Evolutionary conservation across 768 basidiomycete species (phyloP), one percentile per base, ranked within the genome.

Genomic region (Serendipita indica): DNA sequence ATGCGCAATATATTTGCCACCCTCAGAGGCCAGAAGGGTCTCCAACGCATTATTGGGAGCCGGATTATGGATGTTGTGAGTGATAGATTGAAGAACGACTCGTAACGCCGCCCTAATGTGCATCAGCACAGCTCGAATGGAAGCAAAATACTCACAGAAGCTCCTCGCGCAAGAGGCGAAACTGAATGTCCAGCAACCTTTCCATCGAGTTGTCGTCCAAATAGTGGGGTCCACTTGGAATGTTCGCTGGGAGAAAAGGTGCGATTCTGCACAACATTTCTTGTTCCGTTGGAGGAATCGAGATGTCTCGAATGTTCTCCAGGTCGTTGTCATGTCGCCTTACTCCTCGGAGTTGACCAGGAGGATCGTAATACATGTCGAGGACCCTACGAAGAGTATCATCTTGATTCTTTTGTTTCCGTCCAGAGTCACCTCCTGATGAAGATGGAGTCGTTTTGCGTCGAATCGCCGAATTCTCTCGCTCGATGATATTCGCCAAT

Each of bases 111-210:
- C 79, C 3, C 81, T 81, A 33, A 57, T 43, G 3, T 46, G 30
- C 52, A 14, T 58, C 45, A 43, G 41, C 37, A 49, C 14, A 18
- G 18, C 14, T 16, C 7, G 22, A 14, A 60, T 16, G n/a, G 30
- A 35, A 58, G 39, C 58, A 12, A 59, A 22, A 33, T 4, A 65
- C 78, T 22, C 63, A 83, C 79, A 76, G 83, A 16, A 84, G 69
- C 59, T 89, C 86, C 62, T 87, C 86, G 34, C 86, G 73, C 33
- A 89, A 69, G 0, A 88, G 73, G 33, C 86, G 78, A 67, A 84
- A 89, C 62, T 89, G 84, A 2, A 83, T 77, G 60, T 89, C 87
- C 10, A 87, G 69, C 20, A 82, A 70, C 5, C 80, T 72, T 58
- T 83, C 75, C 78, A 88, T 85, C 22, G 78, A 79, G 14, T 74